Evolutionary conservation across 2,329 filamentous ascomycete species (phyloP).

Genomic region (Trichoderma simmonsii): DNA sequence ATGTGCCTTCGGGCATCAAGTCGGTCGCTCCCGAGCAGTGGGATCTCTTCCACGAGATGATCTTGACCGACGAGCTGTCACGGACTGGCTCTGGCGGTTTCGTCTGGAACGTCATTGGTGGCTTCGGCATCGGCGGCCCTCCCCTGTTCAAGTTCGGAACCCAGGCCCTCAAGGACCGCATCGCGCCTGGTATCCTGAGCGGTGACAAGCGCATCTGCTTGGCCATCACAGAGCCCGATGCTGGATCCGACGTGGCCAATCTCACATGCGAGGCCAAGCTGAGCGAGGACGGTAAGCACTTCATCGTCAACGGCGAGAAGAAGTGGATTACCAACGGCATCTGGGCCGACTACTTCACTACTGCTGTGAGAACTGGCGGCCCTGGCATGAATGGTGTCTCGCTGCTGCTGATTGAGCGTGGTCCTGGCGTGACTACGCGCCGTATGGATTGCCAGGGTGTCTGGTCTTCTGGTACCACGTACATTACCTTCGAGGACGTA

Average conservation of each 20-base stretch:
- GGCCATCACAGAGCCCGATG: conserved; percentile 95
- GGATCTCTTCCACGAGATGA: conserved; percentile 98
- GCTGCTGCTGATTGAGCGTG: conserved; percentile 87
- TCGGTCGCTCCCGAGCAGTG: conserved; percentile 83
- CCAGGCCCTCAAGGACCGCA: conserved; percentile 78
- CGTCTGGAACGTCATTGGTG: conserved; percentile 94
- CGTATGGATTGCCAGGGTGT: conserved; percentile 99
- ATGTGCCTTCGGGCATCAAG: conserved; percentile 61
- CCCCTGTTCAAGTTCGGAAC: conserved; percentile 90
- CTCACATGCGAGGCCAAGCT: conserved; percentile 94
- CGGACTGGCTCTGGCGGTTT: conserved; percentile 86
- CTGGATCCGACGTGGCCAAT: conserved; percentile 92
- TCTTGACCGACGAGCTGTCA: conserved; percentile 91
- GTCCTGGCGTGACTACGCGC: conserved; percentile 83
- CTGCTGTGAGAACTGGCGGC: conserved; percentile 85
- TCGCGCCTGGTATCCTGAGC: conserved; percentile 80
- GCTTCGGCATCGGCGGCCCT: conserved; percentile 93
- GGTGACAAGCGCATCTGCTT: conserved; percentile 97
- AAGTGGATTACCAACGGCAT: conserved; percentile 99
- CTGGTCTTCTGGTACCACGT: conserved; percentile 92
- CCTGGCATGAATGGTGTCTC: conserved; percentile 90
- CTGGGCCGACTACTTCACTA: conserved; percentile 97
- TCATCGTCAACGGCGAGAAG: conserved; percentile 99
- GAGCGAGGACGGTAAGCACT: conserved; percentile 93
- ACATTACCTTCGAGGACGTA: conserved; percentile 97